phyloP scores from a whole-genome alignment of 2,329 filamentous ascomycete genomes.

The Penicillium sp. region DNA sequence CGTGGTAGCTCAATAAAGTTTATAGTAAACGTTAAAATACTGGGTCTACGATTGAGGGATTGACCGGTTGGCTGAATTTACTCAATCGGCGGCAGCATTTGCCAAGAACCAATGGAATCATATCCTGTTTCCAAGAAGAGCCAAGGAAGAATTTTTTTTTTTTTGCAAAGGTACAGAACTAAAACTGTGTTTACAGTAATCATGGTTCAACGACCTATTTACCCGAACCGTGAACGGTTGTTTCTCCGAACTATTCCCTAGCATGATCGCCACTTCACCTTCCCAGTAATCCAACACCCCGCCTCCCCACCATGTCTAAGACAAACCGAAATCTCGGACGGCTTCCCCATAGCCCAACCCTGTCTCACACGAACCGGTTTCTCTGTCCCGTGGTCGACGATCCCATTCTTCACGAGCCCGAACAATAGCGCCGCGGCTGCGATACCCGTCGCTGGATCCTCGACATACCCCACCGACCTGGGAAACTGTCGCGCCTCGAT shows the following conservation, averaged over 20 bases:
- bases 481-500: conserved; percentile 15
- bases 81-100: not conserved
- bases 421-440: conserved; percentile 13
- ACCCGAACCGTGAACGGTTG: not conserved
- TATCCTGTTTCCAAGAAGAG: not conserved
- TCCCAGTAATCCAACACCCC: conserved; percentile 15
- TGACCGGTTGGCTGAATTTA: too few species aligned
- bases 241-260: not conserved
- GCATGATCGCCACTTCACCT: not conserved
- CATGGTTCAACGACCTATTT: not conserved
- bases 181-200: too few species aligned
- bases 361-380: conserved; percentile 6
- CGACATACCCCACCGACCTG: conserved; percentile 4
- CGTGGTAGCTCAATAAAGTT: too few species aligned
- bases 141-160: too few species aligned
- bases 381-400: not conserved
- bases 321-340: conserved; percentile 4
- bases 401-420: not conserved
- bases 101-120: not conserved
- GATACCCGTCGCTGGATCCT: conserved; percentile 14
- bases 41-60: too few species aligned
- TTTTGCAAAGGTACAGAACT: not conserved
- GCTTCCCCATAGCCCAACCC: not conserved
- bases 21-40: too few species aligned
- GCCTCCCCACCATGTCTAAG: not conserved